Conservation (phyloP, 2,329 filamentous ascomycete genomes). For the Fusarium sp. region DNA sequence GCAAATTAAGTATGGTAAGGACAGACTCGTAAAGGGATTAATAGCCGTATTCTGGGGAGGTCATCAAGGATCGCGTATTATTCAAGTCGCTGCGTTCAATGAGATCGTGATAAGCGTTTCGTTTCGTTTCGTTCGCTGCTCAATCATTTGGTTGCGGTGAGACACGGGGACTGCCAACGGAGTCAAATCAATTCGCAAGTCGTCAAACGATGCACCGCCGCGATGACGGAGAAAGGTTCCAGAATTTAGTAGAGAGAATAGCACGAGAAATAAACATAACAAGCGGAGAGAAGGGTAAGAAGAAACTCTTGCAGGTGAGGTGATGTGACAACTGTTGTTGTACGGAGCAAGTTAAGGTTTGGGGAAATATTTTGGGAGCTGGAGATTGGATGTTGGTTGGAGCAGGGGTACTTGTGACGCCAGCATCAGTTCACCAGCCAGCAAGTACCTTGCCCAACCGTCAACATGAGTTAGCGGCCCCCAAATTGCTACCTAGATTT, state of each 20-base stretch:
- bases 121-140: conserved; percentile 23
- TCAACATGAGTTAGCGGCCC: not conserved
- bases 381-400: conserved; percentile 22
- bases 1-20: conserved; percentile 19
- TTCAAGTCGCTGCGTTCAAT: not conserved
- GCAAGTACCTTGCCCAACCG: conserved; percentile 10
- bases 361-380: conserved; percentile 38
- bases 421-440: not conserved
- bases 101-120: conserved; percentile 20
- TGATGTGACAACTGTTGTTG: conserved; percentile 34
- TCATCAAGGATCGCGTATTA: conserved; percentile 2
- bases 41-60: not conserved
- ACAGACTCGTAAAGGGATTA: conserved; percentile 3
- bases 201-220: not conserved
- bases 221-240: not conserved
- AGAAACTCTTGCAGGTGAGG: conserved; percentile 12
- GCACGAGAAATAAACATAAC: conserved; percentile 12
- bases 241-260: not conserved
- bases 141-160: conserved; percentile 26
- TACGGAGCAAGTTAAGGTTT: conserved; percentile 36
- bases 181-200: conserved; percentile 3
- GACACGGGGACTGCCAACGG: not conserved
- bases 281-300: conserved; percentile 11
- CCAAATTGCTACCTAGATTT: not conserved
- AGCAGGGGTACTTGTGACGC: conserved; percentile 26